Percentiles rank a stretch among this genome's conserved stretches.
phyloP scores from a whole-genome alignment of 2,329 filamentous ascomycete genomes.

The Canariomyces notabilis region DNA sequence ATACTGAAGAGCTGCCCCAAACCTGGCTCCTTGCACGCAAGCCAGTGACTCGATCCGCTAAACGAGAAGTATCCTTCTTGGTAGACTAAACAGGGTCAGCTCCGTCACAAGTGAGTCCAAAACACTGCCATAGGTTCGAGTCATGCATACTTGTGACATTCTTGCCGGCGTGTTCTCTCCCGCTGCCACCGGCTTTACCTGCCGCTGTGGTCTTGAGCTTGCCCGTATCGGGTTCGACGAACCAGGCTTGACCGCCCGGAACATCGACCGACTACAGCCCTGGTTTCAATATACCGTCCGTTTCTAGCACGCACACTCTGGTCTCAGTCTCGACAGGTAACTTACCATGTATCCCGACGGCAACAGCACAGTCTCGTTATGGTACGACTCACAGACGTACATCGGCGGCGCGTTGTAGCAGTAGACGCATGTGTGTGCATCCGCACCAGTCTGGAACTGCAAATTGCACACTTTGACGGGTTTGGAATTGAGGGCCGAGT shows the following conservation, averaged over 20 bases:
- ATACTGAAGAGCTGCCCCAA: background rate
- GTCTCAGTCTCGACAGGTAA: background rate
- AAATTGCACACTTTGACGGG: background rate
- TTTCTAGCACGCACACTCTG: background rate
- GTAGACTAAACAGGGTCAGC: conserved; percentile 1
- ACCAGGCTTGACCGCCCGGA: conserved; percentile 4
- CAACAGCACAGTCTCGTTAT: conserved; percentile 4
- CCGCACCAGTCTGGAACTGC: background rate
- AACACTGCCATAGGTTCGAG: background rate
- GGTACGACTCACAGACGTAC: conserved; percentile 1
- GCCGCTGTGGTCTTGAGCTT: background rate
- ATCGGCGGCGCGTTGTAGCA: conserved; percentile 3
- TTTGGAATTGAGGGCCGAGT: background rate
- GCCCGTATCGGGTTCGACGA: conserved; percentile 1
- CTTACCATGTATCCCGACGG: conserved; percentile 1
- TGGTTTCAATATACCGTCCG: background rate
- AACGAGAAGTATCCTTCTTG: conserved; percentile 3
- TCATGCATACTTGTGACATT: background rate
- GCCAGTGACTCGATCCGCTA: background rate
- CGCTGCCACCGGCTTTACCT: conserved; percentile 1
- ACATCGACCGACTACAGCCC: background rate
- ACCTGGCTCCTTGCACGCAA: background rate
- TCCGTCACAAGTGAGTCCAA: background rate
- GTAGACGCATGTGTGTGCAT: conserved; percentile 1
- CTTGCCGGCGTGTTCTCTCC: background rate